These are phyloP conservation scores for Cladophialophora yegresii DNA, from an alignment of 2,329 filamentous ascomycete species.

Conservation along the genomic window DNA sequence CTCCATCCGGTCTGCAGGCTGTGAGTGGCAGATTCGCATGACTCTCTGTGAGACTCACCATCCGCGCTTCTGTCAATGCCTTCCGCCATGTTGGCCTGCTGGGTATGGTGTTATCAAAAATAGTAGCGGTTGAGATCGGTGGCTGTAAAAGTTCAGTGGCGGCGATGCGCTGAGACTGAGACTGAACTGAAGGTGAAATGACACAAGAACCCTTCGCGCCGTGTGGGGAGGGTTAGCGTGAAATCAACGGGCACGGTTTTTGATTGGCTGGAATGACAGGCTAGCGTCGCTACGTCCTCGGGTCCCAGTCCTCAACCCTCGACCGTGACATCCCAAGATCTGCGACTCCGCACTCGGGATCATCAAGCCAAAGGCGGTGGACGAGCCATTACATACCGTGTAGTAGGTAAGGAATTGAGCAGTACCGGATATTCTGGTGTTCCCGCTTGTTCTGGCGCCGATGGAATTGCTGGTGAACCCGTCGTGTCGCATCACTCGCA, in stretches of 20 bases:
- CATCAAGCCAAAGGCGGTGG: no score
- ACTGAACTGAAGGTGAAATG: background rate
- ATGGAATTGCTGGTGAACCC: no score
- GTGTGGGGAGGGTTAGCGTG: background rate
- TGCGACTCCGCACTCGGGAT: no score
- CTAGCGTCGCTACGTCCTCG: background rate
- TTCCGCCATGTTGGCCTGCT: conserved; percentile 73
- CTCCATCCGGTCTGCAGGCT: conserved; percentile 77
- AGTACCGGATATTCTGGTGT: background rate
- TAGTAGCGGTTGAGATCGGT: background rate
- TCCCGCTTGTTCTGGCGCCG: no score
- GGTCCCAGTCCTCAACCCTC: no score
- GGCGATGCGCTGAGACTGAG: background rate
- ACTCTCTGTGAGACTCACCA: conserved; percentile 42
- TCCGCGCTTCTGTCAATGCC: conserved; percentile 89
- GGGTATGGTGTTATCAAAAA: background rate
- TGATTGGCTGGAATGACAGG: background rate
- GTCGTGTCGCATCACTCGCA: background rate
- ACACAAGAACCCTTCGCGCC: background rate
- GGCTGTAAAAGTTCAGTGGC: background rate
- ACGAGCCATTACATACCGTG: background rate
- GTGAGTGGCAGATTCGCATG: conserved; percentile 3
- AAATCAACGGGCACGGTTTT: background rate
- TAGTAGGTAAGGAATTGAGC: background rate
- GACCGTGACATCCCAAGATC: no score